Evolutionary conservation across 768 basidiomycete species (phyloP).

Genomic region (Pholiota conissans): DNA sequence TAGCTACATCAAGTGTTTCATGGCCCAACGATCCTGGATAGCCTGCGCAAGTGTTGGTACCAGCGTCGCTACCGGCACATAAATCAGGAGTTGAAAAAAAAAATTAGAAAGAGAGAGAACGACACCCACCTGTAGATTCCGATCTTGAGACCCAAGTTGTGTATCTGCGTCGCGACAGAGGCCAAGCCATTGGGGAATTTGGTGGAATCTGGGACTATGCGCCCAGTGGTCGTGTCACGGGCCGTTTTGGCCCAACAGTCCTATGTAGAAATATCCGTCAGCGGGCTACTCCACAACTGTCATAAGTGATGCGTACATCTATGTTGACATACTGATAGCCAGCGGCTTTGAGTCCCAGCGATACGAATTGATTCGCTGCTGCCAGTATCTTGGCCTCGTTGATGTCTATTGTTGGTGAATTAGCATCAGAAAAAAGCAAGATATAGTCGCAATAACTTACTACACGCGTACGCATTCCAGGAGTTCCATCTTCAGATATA

Average conservation of each 20-base stretch:
- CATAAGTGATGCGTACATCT: slow-evolving; percentile 37
- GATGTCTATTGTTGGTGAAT: slow-evolving; percentile 32
- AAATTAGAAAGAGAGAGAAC: neutral
- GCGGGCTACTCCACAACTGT: neutral
- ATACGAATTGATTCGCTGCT: slow-evolving; percentile 46
- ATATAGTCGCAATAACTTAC: neutral
- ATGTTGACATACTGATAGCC: slow-evolving; percentile 56
- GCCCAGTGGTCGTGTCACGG: slow-evolving; percentile 39
- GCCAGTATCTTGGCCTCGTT: slow-evolving; percentile 43
- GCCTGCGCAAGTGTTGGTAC: slow-evolving; percentile 51
- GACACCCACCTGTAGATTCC: slow-evolving; percentile 48
- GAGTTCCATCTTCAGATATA: slow-evolving; percentile 45
- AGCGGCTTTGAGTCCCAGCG: slow-evolving; percentile 45
- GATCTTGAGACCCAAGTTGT: slow-evolving; percentile 46
- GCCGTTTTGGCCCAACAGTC: slow-evolving; percentile 48
- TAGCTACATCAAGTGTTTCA: slow-evolving; percentile 49
- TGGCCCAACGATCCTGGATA: slow-evolving; percentile 56
- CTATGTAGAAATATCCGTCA: slow-evolving; percentile 22
- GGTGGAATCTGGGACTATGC: slow-evolving; percentile 47
- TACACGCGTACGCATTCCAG: slow-evolving; percentile 50
- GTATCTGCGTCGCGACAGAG: slow-evolving; percentile 42
- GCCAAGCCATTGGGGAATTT: slow-evolving; percentile 57
- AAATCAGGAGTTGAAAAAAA: neutral
- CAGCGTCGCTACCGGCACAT: slow-evolving; percentile 45
- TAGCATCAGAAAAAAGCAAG: neutral